Percentiles rank a stretch among this genome's conserved stretches.
Evolutionary conservation across 805 yeast species (phyloP).

Genomic region (Hanseniaspora hatyaiensis): DNA sequence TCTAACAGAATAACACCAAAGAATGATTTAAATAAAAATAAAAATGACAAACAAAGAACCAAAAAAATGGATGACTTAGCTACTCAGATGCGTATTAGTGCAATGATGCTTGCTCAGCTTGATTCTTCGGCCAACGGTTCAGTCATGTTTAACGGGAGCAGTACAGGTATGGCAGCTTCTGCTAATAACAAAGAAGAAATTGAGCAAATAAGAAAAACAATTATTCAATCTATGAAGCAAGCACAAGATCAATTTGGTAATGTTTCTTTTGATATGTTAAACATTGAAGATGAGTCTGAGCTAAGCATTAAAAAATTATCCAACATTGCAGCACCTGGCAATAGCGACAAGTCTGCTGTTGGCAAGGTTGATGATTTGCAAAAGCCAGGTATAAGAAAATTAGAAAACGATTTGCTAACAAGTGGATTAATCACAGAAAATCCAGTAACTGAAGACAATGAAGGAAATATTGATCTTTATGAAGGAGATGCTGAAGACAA

Average conservation of each 20-base stretch:
- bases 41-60: conserved; percentile 28
- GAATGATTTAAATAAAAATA: conserved; percentile 32
- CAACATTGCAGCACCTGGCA: too few relatives aligned
- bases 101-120: conserved; percentile 83
- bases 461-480: neutral
- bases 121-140: conserved; percentile 46
- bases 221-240: conserved; percentile 62
- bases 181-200: conserved; percentile 28
- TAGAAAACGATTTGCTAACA: conserved; percentile 83
- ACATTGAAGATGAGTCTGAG: neutral
- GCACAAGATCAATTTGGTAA: conserved; percentile 57
- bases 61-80: conserved; percentile 48
- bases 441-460: neutral
- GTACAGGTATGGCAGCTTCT: conserved; percentile 23
- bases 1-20: conserved; percentile 33
- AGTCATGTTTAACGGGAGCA: conserved; percentile 27
- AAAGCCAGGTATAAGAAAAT: conserved; percentile 75
- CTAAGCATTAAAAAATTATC: neutral
- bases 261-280: conserved; percentile 18
- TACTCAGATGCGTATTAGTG: conserved; percentile 90
- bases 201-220: conserved; percentile 56
- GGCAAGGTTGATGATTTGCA: conserved; percentile 35
- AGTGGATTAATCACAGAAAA: conserved; percentile 44
- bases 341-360: neutral
- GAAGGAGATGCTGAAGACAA: conserved; percentile 19